Evolutionary conservation across 345 rosid genomes (phyloP), one percentile per base, ranked within the genome.

Genomic region (Gossypium rotundifolium): DNA sequence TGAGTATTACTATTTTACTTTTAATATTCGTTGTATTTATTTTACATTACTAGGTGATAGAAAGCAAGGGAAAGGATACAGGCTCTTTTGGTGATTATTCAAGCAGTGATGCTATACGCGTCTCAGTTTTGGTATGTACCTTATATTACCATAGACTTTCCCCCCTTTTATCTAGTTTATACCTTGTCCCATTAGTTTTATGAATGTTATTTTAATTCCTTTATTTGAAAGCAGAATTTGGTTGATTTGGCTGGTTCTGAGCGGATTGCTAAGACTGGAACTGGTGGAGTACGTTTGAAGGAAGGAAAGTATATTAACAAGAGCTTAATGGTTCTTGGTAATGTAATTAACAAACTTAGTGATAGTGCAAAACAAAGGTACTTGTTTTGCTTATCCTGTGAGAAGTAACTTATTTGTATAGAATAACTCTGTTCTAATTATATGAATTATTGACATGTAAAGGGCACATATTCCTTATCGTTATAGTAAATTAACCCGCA

Each of bases 191-290:
- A 45, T 55, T 71, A 54, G 71, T 55, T 60, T 62, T 46, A 27
- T 73, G 71, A 59, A 20, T 38, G 59, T 6, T 9, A 42, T 70
- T 68, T 49, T 74, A 22, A 73, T 48, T 64, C 40, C 17, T 58
- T 60, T 57, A 29, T 49, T 79, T 81, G 18, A 60, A 60, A 60
- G 74, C 75, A 95, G 99, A 95, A 92, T 77, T 84, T 92, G 88
- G 99, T 95, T 23, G 98, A 94, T 84, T 88, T 95, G 78, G 98
- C 98, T 66, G 99, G 98, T 7, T 94, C 98, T 25, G 98, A 92
- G 81, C 76, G 97, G 71, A 88, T 94, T 69, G 97, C 98, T 54
- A 94, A 94, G 84, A 94, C 98, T 65, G 96, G 96, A 76, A 93
- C 98, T 79, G 97, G 85, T 77, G 98, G 98, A 65, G 97, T 91